Conservation (phyloP, 148 eudicot species). For the Diospyros lotus region DNA sequence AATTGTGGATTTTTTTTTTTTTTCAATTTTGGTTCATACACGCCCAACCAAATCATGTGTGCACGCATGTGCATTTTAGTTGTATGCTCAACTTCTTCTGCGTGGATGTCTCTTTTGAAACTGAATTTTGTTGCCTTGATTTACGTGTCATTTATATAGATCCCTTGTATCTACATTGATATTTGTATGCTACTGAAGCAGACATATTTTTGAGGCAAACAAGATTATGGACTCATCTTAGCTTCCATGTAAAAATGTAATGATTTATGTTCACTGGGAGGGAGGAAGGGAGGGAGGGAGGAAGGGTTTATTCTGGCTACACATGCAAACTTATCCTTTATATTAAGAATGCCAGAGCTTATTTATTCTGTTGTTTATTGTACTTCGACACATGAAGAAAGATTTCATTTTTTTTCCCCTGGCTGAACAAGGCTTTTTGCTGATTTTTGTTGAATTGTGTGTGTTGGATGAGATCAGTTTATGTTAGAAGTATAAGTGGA, state of each 20-base stretch:
- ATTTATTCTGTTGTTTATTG: background rate
- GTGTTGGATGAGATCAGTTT: too few relatives aligned
- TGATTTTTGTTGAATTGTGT: background rate
- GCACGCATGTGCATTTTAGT: background rate
- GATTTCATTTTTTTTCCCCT: background rate
- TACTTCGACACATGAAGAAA: slow-evolving; percentile 4
- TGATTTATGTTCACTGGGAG: too few relatives aligned
- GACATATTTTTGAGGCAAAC: background rate
- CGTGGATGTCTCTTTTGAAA: background rate
- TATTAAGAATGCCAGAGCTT: background rate
- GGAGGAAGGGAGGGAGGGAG: too few relatives aligned
- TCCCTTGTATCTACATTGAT: background rate
- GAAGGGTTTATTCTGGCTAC: too few relatives aligned
- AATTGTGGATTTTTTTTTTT: background rate
- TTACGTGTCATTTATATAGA: background rate
- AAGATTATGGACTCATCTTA: background rate
- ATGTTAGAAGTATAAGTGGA: too few relatives aligned
- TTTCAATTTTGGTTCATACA: background rate
- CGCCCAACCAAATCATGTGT: background rate
- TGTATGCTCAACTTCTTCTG: background rate
- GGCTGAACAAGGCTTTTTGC: background rate
- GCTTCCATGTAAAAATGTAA: background rate
- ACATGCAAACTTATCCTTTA: too few relatives aligned
- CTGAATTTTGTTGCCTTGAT: background rate
- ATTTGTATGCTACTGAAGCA: background rate